Evolutionary conservation across 176 grass and related monocot species (phyloP).

Genomic region (Bothriochloa decipiens): DNA sequence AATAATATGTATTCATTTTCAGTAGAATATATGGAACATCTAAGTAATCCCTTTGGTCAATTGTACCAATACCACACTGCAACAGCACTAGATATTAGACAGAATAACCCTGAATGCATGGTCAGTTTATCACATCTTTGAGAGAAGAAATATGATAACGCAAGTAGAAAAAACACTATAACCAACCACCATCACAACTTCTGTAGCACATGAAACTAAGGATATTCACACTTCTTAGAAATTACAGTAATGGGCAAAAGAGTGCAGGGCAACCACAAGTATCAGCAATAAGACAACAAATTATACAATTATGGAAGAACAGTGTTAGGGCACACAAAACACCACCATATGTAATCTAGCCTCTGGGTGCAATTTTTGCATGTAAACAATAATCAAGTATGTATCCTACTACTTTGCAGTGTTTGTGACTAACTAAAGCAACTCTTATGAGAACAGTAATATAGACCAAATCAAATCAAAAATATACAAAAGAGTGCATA

Average conservation of each 20-base stretch:
- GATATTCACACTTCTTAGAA: not conserved
- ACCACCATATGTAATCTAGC: not conserved
- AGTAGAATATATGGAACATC: not conserved
- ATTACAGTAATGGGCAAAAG: not conserved
- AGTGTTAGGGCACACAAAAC: not conserved
- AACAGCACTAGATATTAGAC: not conserved
- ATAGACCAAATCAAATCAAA: not conserved
- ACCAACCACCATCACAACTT: slow-evolving; percentile 3
- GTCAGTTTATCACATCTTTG: slow-evolving; percentile 6
- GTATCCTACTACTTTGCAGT: not conserved
- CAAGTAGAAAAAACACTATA: not conserved
- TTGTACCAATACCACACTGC: not conserved
- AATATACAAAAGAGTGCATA: not conserved
- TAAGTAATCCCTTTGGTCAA: not conserved
- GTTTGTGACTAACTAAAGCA: not conserved
- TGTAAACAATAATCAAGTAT: not conserved
- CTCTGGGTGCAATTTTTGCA: not conserved
- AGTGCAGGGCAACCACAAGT: not conserved
- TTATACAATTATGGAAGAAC: not conserved
- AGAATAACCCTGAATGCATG: not conserved
- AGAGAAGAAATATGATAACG: not conserved
- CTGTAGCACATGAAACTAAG: not conserved
- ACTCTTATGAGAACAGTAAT: not conserved
- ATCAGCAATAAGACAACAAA: not conserved
- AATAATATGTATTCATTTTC: not conserved